These are phyloP conservation scores for Jacaranda mimosifolia DNA, from an alignment of 257 asterid genomes.

Conservation along the genomic window DNA sequence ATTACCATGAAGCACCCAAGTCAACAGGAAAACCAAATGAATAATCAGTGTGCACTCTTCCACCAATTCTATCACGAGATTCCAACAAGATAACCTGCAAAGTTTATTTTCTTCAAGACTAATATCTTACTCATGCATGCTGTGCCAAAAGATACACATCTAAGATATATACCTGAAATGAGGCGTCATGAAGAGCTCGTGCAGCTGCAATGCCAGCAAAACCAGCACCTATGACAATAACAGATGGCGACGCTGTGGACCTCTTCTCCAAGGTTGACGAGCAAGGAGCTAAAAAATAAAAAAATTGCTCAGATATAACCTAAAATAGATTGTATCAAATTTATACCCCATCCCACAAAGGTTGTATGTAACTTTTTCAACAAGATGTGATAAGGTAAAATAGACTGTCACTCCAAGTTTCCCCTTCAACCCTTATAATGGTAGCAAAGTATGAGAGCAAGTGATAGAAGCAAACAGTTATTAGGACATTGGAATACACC, in stretches of 20 bases:
- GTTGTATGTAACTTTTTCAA: not conserved
- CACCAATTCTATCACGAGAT: slow-evolving; percentile 84
- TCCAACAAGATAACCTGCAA: slow-evolving; percentile 72
- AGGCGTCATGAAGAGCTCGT: slow-evolving; percentile 74
- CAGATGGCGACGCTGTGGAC: slow-evolving; percentile 57
- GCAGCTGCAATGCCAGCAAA: slow-evolving; percentile 82
- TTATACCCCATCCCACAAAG: not conserved
- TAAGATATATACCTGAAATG: slow-evolving; percentile 56
- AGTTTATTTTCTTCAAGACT: not conserved
- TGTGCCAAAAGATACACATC: not conserved
- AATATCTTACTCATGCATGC: not conserved
- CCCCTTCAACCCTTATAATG: not conserved
- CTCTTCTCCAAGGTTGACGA: slow-evolving; percentile 50
- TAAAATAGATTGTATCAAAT: slow-evolving; percentile 4
- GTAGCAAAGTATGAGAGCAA: not conserved
- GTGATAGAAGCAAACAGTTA: not conserved
- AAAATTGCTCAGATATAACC: slow-evolving; percentile 1
- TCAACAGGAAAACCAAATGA: slow-evolving; percentile 86
- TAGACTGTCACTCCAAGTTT: too few relatives aligned
- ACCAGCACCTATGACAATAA: slow-evolving; percentile 75
- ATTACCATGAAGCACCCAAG: slow-evolving; percentile 85
- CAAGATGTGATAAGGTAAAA: not conserved
- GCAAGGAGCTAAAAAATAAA: slow-evolving; percentile 54
- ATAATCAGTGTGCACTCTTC: slow-evolving; percentile 78
- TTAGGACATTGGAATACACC: not conserved